These are phyloP conservation scores for Brettanomyces bruxellensis DNA, from an alignment of 805 yeast genomes.

Conservation along the genomic window DNA sequence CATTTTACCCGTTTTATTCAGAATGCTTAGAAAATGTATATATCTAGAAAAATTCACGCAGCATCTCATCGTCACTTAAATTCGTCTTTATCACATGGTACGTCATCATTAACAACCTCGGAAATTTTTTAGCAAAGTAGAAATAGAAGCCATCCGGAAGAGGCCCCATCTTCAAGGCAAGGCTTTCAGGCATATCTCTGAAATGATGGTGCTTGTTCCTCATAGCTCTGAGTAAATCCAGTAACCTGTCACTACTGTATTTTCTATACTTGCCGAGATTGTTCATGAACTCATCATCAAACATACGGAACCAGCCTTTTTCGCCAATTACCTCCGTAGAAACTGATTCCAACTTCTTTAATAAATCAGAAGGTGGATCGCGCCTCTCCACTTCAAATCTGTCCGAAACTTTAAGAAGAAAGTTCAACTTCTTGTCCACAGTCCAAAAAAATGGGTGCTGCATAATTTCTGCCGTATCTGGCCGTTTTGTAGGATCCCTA, in stretches of 20 bases:
- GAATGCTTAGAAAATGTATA: not conserved
- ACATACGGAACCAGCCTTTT: slow-evolving; percentile 64
- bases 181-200: slow-evolving; percentile 70
- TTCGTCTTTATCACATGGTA: slow-evolving; percentile 53
- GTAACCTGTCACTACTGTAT: slow-evolving; percentile 65
- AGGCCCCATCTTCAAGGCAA: slow-evolving; percentile 62
- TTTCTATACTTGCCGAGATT: slow-evolving; percentile 88
- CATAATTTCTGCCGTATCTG: slow-evolving; percentile 58
- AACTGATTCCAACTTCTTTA: slow-evolving; percentile 57
- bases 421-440: slow-evolving; percentile 63
- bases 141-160: slow-evolving; percentile 77
- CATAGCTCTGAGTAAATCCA: slow-evolving; percentile 83
- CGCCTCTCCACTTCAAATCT: slow-evolving; percentile 89
- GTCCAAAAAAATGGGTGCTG: slow-evolving; percentile 90
- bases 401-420: slow-evolving; percentile 81
- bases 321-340: slow-evolving; percentile 53
- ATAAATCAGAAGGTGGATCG: slow-evolving; percentile 51
- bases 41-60: slow-evolving; percentile 28
- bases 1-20: not conserved
- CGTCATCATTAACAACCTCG: slow-evolving; percentile 66
- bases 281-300: slow-evolving; percentile 66
- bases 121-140: slow-evolving; percentile 70
- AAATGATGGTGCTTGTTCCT: slow-evolving; percentile 93
- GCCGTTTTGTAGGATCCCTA: slow-evolving; percentile 58
- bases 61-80: slow-evolving; percentile 55